Evolutionary conservation across 2,329 filamentous ascomycete genomes (phyloP), one percentile per base, ranked within the genome.

Genomic region (Penicillium sumatraense): DNA sequence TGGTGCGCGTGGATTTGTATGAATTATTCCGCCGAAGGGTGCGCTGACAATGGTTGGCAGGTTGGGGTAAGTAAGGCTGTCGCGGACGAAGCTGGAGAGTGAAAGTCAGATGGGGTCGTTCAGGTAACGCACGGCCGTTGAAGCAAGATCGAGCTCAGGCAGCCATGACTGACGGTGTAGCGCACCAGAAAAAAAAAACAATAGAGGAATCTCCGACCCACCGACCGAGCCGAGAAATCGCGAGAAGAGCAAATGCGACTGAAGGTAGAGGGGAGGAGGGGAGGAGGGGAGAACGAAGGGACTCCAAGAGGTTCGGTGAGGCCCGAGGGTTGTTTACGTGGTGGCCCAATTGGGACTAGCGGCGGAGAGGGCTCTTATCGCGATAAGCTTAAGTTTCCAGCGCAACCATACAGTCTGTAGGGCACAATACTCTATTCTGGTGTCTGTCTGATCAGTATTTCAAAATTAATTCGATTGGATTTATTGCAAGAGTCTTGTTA

Each of bases 261-360:
- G 49, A 13, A 50, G 41, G 40, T 14, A 49, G 46, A 50, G 46
- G 47, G 49, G 51, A 44, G 47, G 51, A 49, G 51, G 51, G 41
- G 40, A n/a, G 47, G 46, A 50, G 46, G 47, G 49, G 51, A 44
- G 47, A 50, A 49, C 50, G 51, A 48, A 55, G 49, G 29, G 54
- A 57, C 41, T 51, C 54, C 50, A n/a, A 23, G 54, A 50, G 51
- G 42, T 57, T 61, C 68, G 69, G 70, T 72, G 70, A 73, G 68
- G 68, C 70, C 71, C 67, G 66, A 72, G 65, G 59, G 68, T 67
- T 70, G 73, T 75, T 76, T 75, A 75, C 72, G 60, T 69, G 63
- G 60, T 64, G 57, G 21, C 71, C 64, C 40, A 20, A 71, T 74
- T 50, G 31, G 73, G 74, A 54, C 64, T 75, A 75, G 74, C 58